Evolutionary conservation across 768 basidiomycete species (phyloP).

Genomic region (Naganishia kalamii): DNA sequence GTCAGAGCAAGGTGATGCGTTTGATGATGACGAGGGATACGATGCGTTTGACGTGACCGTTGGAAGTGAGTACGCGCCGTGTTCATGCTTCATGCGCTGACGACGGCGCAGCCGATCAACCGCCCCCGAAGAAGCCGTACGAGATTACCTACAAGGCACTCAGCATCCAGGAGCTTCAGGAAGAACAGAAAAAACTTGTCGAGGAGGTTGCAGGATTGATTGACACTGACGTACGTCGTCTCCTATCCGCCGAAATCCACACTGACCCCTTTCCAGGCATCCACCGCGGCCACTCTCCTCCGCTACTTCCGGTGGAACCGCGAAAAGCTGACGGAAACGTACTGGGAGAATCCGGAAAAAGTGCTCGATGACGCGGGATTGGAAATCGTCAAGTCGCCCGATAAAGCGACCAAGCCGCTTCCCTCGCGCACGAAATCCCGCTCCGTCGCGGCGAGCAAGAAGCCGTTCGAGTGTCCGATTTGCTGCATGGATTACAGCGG

Average conservation of each 20-base stretch:
- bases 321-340: slow-evolving; percentile 89
- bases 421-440: slow-evolving; percentile 34
- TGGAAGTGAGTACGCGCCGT: slow-evolving; percentile 30
- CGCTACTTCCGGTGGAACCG: slow-evolving; percentile 89
- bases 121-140: slow-evolving; percentile 51
- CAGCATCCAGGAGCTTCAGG: slow-evolving; percentile 65
- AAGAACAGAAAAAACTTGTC: slow-evolving; percentile 67
- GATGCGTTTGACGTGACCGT: slow-evolving; percentile 39
- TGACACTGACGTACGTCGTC: slow-evolving; percentile 70
- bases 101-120: slow-evolving; percentile 16
- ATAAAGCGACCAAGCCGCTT: slow-evolving; percentile 43
- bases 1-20: slow-evolving; percentile 10
- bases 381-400: slow-evolving; percentile 48
- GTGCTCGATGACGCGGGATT: slow-evolving; percentile 73
- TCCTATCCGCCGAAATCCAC: not conserved
- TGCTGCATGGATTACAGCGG: slow-evolving; percentile 63
- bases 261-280: slow-evolving; percentile 50
- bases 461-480: slow-evolving; percentile 80
- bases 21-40: slow-evolving; percentile 33
- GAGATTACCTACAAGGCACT: slow-evolving; percentile 80
- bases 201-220: slow-evolving; percentile 83
- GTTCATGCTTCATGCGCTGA: slow-evolving; percentile 8
- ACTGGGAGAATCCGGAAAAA: slow-evolving; percentile 80
- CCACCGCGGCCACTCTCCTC: slow-evolving; percentile 68
- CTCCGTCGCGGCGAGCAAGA: slow-evolving; percentile 24